A percentile compares a stretch with the other conserved stretches of the same genome.
Conservation (phyloP, 1,139 yeast species). For the Kluyveromyces sp. region DNA sequence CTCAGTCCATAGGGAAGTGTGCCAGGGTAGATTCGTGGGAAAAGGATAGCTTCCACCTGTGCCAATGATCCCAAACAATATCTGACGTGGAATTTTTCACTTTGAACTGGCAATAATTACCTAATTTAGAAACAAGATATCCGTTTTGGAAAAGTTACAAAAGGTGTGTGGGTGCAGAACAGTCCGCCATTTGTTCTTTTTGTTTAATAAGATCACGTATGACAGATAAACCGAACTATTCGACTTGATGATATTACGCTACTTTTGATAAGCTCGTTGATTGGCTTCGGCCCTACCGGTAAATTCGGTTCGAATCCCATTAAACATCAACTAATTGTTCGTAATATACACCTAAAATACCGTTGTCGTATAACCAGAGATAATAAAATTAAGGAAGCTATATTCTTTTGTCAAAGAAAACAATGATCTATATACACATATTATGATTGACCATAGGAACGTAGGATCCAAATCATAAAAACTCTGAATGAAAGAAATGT, state of each 20-base stretch:
- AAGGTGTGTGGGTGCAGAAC: neutral
- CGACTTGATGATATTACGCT: too few relatives aligned
- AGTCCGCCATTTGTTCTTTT: too few relatives aligned
- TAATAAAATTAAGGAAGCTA: slow-evolving; percentile 7
- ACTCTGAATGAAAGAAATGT: slow-evolving; percentile 1
- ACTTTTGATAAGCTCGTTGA: too few relatives aligned
- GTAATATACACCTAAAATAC: slow-evolving; percentile 6
- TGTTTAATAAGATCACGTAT: too few relatives aligned
- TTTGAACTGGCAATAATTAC: neutral
- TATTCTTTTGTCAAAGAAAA: neutral
- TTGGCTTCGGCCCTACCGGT: too few relatives aligned
- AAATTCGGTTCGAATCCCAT: too few relatives aligned
- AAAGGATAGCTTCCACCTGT: too few relatives aligned
- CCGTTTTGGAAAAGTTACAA: neutral
- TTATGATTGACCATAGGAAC: slow-evolving; percentile 5
- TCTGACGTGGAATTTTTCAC: neutral
- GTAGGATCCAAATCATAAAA: slow-evolving; percentile 5
- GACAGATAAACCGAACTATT: too few relatives aligned
- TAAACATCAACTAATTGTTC: neutral
- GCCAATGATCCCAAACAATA: neutral
- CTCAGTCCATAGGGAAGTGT: too few relatives aligned
- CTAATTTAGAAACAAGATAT: neutral
- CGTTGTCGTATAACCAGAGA: slow-evolving; percentile 5
- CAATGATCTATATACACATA: slow-evolving; percentile 6
- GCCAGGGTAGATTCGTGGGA: neutral